A percentile compares a stretch with the other conserved stretches of the same genome.
Conservation (phyloP, 2,329 filamentous ascomycete genomes). For the Cercospora janseana region DNA sequence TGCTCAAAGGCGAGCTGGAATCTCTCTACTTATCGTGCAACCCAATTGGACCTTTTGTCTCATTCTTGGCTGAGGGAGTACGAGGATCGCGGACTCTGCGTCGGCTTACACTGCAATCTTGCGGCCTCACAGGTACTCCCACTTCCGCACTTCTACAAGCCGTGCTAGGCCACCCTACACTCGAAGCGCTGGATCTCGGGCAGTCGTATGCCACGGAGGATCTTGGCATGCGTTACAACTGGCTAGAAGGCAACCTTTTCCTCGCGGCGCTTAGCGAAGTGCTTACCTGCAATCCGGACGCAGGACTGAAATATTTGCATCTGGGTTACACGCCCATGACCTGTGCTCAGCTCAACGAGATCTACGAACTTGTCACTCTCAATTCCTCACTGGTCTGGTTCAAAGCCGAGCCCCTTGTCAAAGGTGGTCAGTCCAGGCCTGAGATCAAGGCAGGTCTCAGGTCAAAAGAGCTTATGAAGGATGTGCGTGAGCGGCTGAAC, state of each 20-base stretch:
- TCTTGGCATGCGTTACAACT: slow-evolving; percentile 50
- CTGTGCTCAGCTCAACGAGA: slow-evolving; percentile 31
- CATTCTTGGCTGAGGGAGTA: slow-evolving; percentile 32
- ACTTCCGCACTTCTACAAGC: slow-evolving; percentile 42
- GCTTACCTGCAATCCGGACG: slow-evolving; percentile 31
- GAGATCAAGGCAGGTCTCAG: slow-evolving; percentile 25
- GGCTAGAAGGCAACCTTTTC: slow-evolving; percentile 42
- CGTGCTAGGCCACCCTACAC: slow-evolving; percentile 37
- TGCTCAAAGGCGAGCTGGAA: slow-evolving; percentile 25
- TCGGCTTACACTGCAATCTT: slow-evolving; percentile 44
- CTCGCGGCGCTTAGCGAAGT: slow-evolving; percentile 39
- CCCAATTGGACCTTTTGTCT: slow-evolving; percentile 32
- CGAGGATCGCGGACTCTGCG: slow-evolving; percentile 27
- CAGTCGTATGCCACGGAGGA: slow-evolving; percentile 51
- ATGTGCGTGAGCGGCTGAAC: slow-evolving; percentile 24
- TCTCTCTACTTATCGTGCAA: slow-evolving; percentile 39
- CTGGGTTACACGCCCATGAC: slow-evolving; percentile 41
- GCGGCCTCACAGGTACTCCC: slow-evolving; percentile 45
- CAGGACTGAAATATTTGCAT: slow-evolving; percentile 45
- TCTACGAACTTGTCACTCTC: slow-evolving; percentile 36
- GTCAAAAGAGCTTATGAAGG: slow-evolving; percentile 16
- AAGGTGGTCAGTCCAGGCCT: slow-evolving; percentile 24
- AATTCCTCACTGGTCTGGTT: slow-evolving; percentile 42
- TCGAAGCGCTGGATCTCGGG: slow-evolving; percentile 46
- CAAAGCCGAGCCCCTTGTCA: slow-evolving; percentile 41